Percentiles rank a stretch among this genome's conserved stretches.
These are phyloP conservation scores for Globisporangium takayamanum DNA, from an alignment of 352 stramenopile genomes.

Conservation along the genomic window DNA sequence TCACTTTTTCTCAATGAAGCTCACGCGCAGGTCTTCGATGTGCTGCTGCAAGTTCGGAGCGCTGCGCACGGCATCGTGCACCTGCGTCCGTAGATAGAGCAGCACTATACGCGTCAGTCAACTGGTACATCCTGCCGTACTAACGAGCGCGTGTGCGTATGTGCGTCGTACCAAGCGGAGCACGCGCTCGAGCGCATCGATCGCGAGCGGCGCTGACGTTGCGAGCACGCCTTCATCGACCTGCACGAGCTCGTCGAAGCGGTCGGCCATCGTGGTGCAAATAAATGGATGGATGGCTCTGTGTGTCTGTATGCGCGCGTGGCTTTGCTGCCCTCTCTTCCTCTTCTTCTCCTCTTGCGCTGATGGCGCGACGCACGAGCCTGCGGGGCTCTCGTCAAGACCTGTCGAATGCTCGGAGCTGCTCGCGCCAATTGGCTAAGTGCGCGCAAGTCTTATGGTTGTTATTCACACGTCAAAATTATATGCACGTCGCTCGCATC, in stretches of 20 bases:
- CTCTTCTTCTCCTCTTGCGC: background rate
- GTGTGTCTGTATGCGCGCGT: background rate
- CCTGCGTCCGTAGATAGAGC: slow-evolving; percentile 12
- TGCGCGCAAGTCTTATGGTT: background rate
- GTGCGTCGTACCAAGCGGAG: slow-evolving; percentile 33
- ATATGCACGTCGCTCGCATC: too few species aligned
- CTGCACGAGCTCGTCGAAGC: slow-evolving; percentile 59
- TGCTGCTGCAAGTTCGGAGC: slow-evolving; percentile 33
- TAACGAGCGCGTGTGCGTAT: background rate
- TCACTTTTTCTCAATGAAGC: slow-evolving; percentile 52
- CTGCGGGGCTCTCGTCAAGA: background rate
- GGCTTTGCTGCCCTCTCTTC: background rate
- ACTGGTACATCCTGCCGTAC: background rate
- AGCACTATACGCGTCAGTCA: background rate
- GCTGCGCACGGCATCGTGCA: slow-evolving; percentile 35
- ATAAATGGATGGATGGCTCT: too few species aligned
- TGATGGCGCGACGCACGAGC: background rate
- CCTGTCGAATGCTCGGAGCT: background rate
- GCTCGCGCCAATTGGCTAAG: background rate
- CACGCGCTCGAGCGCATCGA: slow-evolving; percentile 34
- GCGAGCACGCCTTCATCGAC: slow-evolving; percentile 58
- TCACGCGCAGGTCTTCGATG: slow-evolving; percentile 33
- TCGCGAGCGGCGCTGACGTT: slow-evolving; percentile 50
- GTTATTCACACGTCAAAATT: background rate
- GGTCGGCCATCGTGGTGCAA: background rate